Percentiles rank a stretch among this genome's conserved stretches.
These are phyloP conservation scores for Lactarius sanguifluus DNA, from an alignment of 768 basidiomycete species.

Conservation along the genomic window DNA sequence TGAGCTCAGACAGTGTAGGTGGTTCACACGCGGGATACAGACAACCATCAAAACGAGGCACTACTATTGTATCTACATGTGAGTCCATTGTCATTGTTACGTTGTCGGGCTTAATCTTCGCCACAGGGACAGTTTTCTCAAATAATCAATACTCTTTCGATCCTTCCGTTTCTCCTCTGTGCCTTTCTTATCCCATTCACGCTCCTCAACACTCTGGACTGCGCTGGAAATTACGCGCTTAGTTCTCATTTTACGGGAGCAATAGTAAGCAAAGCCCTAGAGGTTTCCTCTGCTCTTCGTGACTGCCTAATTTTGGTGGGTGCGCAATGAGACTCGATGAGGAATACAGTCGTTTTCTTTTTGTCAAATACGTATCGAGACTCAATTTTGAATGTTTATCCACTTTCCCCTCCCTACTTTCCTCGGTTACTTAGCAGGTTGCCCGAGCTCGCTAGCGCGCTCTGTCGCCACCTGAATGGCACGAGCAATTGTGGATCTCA, in stretches of 20 bases:
- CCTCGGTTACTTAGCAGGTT: slow-evolving; percentile 48
- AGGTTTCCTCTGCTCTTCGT: slow-evolving; percentile 34
- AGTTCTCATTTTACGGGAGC: slow-evolving; percentile 98
- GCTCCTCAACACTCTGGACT: slow-evolving; percentile 99
- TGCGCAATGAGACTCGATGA: slow-evolving; percentile 27
- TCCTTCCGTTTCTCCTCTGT: slow-evolving; percentile 4
- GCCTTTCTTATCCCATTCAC: slow-evolving; percentile 17
- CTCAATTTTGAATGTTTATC: background rate
- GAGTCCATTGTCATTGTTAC: background rate
- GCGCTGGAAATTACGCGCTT: slow-evolving; percentile 67
- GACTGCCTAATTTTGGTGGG: slow-evolving; percentile 28
- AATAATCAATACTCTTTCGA: background rate
- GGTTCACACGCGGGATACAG: slow-evolving; percentile 58
- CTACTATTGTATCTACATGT: slow-evolving; percentile 17
- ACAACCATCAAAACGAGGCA: background rate
- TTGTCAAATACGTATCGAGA: slow-evolving; percentile 8
- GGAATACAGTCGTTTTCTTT: slow-evolving; percentile 31
- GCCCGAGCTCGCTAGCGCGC: slow-evolving; percentile 81
- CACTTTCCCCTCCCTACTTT: background rate
- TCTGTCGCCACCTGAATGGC: slow-evolving; percentile 94
- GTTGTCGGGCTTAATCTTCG: background rate
- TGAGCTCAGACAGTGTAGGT: slow-evolving; percentile 37
- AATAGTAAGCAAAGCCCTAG: slow-evolving; percentile 43
- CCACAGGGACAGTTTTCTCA: slow-evolving; percentile 9
- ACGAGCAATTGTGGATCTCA: slow-evolving; percentile 92